Conservation (phyloP, 2,329 filamentous ascomycete genomes). For the Dryadomyces quercivorus region DNA sequence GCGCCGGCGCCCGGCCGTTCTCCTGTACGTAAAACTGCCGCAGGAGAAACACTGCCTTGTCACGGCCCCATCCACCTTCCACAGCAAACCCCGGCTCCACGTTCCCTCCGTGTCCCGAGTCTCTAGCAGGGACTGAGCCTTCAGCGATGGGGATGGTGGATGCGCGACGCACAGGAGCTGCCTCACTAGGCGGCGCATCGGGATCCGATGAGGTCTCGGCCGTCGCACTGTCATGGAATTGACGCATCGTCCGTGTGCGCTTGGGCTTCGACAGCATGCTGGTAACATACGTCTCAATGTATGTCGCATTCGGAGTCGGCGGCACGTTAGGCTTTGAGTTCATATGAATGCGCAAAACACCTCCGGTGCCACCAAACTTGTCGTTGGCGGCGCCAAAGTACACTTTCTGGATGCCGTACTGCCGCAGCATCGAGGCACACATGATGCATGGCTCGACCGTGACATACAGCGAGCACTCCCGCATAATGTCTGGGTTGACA, state of each 20-base stretch:
- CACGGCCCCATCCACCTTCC: slow-evolving; percentile 75
- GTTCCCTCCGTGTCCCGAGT: slow-evolving; percentile 46
- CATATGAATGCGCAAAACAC: slow-evolving; percentile 76
- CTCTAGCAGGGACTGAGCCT: slow-evolving; percentile 13
- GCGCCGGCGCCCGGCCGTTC: slow-evolving; percentile 65
- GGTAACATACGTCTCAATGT: slow-evolving; percentile 13
- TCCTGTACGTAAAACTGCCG: slow-evolving; percentile 96
- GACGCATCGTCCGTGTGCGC: slow-evolving; percentile 1
- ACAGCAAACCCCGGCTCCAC: slow-evolving; percentile 72
- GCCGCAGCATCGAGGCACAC: slow-evolving; percentile 86
- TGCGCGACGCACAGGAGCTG: slow-evolving; percentile 9
- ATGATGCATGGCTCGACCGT: slow-evolving; percentile 98
- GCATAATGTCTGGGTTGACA: slow-evolving; percentile 56
- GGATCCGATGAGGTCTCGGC: background rate
- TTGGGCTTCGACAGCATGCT: slow-evolving; percentile 11
- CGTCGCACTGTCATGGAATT: background rate
- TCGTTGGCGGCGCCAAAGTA: slow-evolving; percentile 96
- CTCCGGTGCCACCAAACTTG: slow-evolving; percentile 90
- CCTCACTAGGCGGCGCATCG: background rate
- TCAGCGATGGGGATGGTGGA: slow-evolving; percentile 14
- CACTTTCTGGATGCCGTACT: slow-evolving; percentile 77
- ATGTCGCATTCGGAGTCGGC: slow-evolving; percentile 14
- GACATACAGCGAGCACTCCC: slow-evolving; percentile 72
- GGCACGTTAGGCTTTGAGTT: slow-evolving; percentile 32
- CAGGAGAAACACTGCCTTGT: slow-evolving; percentile 86